Conservation (phyloP, 129 eudicot species). For the Escallonia rubra region DNA sequence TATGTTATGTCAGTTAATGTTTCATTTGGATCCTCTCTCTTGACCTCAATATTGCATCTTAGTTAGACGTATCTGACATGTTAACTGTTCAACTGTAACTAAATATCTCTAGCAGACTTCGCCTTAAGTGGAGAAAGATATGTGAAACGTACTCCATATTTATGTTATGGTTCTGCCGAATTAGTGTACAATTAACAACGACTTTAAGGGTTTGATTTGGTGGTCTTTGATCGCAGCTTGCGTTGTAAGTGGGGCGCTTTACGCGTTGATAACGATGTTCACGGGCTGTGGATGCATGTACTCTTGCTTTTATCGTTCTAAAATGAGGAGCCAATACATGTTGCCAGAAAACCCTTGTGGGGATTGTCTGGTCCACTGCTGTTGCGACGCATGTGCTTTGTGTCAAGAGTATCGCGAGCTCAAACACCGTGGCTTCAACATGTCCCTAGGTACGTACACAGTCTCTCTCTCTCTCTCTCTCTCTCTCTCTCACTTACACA, state of each 20-base stretch:
- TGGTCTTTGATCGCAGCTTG: slow-evolving; percentile 35
- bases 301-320: slow-evolving; percentile 43
- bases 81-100: too few species aligned
- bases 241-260: slow-evolving; percentile 32
- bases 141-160: neutral
- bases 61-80: too few species aligned
- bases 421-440: slow-evolving; percentile 47
- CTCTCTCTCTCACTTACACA: too few species aligned
- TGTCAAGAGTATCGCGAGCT: slow-evolving; percentile 79
- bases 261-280: slow-evolving; percentile 17
- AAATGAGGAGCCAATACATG: slow-evolving; percentile 43
- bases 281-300: slow-evolving; percentile 44
- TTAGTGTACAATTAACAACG: neutral
- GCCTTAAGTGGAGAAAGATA: too few species aligned
- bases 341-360: slow-evolving; percentile 36
- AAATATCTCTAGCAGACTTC: too few species aligned
- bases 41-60: too few species aligned
- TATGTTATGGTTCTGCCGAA: neutral
- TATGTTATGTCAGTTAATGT: neutral
- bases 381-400: slow-evolving; percentile 49
- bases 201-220: neutral
- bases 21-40: neutral
- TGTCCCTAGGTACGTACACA: slow-evolving; percentile 29
- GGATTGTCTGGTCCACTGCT: slow-evolving; percentile 52
- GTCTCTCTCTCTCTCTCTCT: neutral